Conservation (phyloP, 2,329 filamentous ascomycete genomes). For the Sodiomyces alkalinus region DNA sequence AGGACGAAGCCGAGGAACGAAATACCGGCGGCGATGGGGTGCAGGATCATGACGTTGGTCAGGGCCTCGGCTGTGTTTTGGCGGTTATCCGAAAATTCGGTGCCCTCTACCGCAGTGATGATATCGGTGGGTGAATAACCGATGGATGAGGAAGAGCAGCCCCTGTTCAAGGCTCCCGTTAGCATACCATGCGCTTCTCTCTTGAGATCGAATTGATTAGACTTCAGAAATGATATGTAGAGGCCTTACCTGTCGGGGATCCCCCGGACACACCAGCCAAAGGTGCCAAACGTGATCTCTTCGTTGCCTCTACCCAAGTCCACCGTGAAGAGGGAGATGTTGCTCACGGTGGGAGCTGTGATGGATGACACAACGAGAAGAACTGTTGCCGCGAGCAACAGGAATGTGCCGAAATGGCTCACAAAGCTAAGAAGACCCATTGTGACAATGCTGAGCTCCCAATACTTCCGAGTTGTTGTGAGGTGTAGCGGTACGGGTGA, state of each 20-base stretch:
- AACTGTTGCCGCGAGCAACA: constrained; percentile 38
- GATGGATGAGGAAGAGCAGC: constrained; percentile 30
- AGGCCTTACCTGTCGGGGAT: constrained; percentile 11
- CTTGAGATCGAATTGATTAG: too few relatives aligned
- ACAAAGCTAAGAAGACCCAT: constrained; percentile 35
- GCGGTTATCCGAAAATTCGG: constrained; percentile 25
- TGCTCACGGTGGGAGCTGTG: constrained; percentile 40
- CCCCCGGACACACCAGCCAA: constrained; percentile 36
- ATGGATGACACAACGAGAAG: constrained; percentile 44
- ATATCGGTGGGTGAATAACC: constrained; percentile 40
- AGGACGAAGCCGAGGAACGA: constrained; percentile 44
- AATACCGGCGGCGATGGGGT: constrained; percentile 42
- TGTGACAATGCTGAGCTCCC: too few relatives aligned
- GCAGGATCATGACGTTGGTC: constrained; percentile 45
- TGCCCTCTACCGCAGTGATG: constrained; percentile 21
- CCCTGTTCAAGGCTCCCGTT: too few relatives aligned
- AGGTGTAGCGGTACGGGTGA: too few relatives aligned
- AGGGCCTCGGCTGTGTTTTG: constrained; percentile 30
- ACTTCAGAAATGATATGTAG: not conserved
- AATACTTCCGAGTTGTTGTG: constrained; percentile 1
- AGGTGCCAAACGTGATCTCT: constrained; percentile 40
- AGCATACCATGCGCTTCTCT: too few relatives aligned
- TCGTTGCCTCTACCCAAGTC: constrained; percentile 22
- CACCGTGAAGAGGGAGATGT: constrained; percentile 38
- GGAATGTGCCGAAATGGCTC: constrained; percentile 41